These are phyloP conservation scores for Beauveria sp. DNA, from an alignment of 2,329 filamentous ascomycete species.

Conservation along the genomic window DNA sequence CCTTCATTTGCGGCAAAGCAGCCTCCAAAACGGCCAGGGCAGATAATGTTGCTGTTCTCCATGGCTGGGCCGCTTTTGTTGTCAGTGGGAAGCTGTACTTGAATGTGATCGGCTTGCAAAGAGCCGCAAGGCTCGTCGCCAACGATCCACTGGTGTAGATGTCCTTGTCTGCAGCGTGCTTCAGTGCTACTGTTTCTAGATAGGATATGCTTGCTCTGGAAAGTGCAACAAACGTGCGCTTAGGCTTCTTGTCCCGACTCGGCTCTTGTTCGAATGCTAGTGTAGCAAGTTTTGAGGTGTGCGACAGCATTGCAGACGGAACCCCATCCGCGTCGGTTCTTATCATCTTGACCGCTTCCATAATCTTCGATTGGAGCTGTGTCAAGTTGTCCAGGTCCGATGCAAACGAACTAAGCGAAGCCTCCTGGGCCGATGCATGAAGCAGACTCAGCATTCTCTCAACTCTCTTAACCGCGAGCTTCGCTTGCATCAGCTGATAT, in stretches of 20 bases:
- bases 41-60: conserved; percentile 71
- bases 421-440: conserved; percentile 61
- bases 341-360: conserved; percentile 61
- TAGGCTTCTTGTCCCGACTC: conserved; percentile 30
- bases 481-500: conserved; percentile 63
- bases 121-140: conserved; percentile 53
- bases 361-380: conserved; percentile 60
- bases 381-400: conserved; percentile 68
- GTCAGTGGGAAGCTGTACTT: conserved; percentile 74
- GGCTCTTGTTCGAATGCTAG: conserved; percentile 53
- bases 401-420: conserved; percentile 59
- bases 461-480: conserved; percentile 55
- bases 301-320: conserved; percentile 58
- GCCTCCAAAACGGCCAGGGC: conserved; percentile 60
- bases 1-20: conserved; percentile 53
- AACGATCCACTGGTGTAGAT: conserved; percentile 66
- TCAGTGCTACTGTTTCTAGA: conserved; percentile 51
- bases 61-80: conserved; percentile 64
- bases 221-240: conserved; percentile 81
- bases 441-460: conserved; percentile 64
- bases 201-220: conserved; percentile 74
- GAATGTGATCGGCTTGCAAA: conserved; percentile 62
- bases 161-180: conserved; percentile 53
- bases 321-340: conserved; percentile 58
- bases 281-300: conserved; percentile 63